Evolutionary conservation across 1,139 yeast genomes (phyloP), one percentile per base, ranked within the genome.

Genomic region (Lodderomyces metapsilosis): DNA sequence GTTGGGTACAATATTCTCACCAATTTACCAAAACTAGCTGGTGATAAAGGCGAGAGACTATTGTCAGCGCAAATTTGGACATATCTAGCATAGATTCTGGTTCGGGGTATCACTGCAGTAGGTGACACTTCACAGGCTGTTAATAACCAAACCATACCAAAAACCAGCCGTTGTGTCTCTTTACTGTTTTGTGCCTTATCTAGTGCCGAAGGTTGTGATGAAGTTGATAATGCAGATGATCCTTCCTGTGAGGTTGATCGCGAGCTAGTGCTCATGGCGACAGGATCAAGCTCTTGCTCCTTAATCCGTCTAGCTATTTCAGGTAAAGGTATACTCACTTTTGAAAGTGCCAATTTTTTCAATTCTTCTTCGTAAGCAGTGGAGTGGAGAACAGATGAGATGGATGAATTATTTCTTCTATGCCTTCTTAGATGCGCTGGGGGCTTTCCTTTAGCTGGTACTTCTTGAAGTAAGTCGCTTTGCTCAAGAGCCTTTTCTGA

Each of bases 21-120:
- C 36, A 89, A 68, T 56, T 88, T 88, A 13, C 97, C 97, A 59
- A 89, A 82, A 10, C 91, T 82, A 1, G 96, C 96, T 12, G 95
- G 95, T 21, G 88, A 82, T 42, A 89, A 64, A 1, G 96, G 95
- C 43, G 78, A 76, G 35, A 88, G 58, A 11, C 74, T 74, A 56
- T 77, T 72, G 37, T 79, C 80, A 10, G 88, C 82, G 60, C 96
- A 89, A 8, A 82, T 57, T 17, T 80, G 80, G 13, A 81, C 89
- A 57, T 89, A 91, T 41, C 86, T 75, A 11, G 95, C 88, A 61
- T 86, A 89, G 18, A 89, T 81, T 41, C 88, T 68, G 53, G 86
- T 87, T 44, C 98, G 68, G 5, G 96, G 96, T 15, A 89, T 88
- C 35, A 84, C 94, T 3, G 89, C 80, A 2, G 82, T 80, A 5